phyloP scores from a whole-genome alignment of 768 basidiomycete species.

The Lentinula guzmanii region DNA sequence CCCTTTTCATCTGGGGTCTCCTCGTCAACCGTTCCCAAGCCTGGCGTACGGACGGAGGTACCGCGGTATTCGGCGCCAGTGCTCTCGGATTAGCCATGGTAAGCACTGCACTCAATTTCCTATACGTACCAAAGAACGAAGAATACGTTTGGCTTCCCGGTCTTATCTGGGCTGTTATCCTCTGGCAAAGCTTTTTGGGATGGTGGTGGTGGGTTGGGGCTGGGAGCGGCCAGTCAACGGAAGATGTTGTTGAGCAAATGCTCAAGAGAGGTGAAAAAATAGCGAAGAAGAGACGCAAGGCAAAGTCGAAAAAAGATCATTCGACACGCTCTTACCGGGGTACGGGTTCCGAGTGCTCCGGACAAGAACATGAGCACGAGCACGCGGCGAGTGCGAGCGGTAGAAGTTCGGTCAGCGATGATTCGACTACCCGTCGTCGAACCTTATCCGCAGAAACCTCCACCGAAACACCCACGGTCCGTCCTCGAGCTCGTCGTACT shows the following conservation, averaged over 20 bases:
- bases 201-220: conserved; percentile 99
- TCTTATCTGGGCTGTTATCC: conserved; percentile 83
- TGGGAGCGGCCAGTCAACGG: conserved; percentile 60
- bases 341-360: not conserved
- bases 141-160: conserved; percentile 90
- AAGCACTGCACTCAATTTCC: conserved; percentile 80
- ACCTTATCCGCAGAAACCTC: not conserved
- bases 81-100: conserved; percentile 78
- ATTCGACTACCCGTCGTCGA: not conserved
- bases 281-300: conserved; percentile 22
- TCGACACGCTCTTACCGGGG: not conserved
- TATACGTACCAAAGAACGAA: conserved; percentile 79
- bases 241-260: conserved; percentile 45
- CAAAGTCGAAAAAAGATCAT: conserved; percentile 29
- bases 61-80: conserved; percentile 86
- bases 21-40: conserved; percentile 85
- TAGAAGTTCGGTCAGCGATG: not conserved
- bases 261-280: conserved; percentile 41
- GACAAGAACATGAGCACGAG: not conserved
- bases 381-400: not conserved
- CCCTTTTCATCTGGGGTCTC: conserved; percentile 91
- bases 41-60: conserved; percentile 96
- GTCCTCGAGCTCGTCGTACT: conserved; percentile 10
- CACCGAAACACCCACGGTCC: not conserved
- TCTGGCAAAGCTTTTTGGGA: conserved; percentile 96